Evolutionary conservation across 768 basidiomycete species (phyloP).

Genomic region (Plicaturopsis crispa): DNA sequence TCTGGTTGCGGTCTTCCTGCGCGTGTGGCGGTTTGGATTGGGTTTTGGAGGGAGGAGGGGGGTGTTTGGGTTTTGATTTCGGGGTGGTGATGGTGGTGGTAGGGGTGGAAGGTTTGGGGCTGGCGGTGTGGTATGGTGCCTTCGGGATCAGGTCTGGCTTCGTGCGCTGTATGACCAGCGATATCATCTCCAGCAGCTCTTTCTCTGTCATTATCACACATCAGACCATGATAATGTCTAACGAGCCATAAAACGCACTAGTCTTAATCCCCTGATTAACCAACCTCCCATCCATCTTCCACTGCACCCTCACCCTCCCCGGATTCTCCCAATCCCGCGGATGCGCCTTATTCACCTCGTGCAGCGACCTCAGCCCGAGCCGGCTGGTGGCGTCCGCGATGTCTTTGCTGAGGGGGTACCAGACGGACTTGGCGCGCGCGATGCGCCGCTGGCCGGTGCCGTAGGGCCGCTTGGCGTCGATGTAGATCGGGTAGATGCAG

Average conservation of each 20-base stretch:
- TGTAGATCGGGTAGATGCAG: slow-evolving; percentile 93
- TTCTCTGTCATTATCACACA: slow-evolving; percentile 47
- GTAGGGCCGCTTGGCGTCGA: slow-evolving; percentile 91
- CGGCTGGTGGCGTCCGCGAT: slow-evolving; percentile 79
- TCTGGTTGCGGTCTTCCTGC: slow-evolving; percentile 25
- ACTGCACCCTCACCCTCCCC: slow-evolving; percentile 87
- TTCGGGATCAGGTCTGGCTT: slow-evolving; percentile 68
- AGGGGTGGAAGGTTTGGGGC: slow-evolving; percentile 19
- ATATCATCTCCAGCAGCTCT: slow-evolving; percentile 67
- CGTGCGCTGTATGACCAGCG: slow-evolving; percentile 60
- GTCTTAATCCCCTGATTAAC: slow-evolving; percentile 66
- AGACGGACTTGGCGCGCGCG: slow-evolving; percentile 67
- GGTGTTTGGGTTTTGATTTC: slow-evolving; percentile 33
- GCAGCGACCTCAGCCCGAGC: slow-evolving; percentile 73
- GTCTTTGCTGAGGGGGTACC: slow-evolving; percentile 95
- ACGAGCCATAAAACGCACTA: slow-evolving; percentile 41
- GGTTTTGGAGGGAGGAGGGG: slow-evolving; percentile 19
- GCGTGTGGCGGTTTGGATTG: not conserved
- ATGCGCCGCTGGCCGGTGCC: slow-evolving; percentile 79
- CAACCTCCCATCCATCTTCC: slow-evolving; percentile 72
- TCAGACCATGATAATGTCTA: not conserved
- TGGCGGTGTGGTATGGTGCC: slow-evolving; percentile 45
- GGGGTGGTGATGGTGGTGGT: slow-evolving; percentile 20
- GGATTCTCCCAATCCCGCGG: slow-evolving; percentile 99
- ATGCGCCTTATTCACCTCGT: slow-evolving; percentile 87